Evolutionary conservation across 495 filamentous ascomycete species (phyloP).

Genomic region (Aspergillus panamensis): DNA sequence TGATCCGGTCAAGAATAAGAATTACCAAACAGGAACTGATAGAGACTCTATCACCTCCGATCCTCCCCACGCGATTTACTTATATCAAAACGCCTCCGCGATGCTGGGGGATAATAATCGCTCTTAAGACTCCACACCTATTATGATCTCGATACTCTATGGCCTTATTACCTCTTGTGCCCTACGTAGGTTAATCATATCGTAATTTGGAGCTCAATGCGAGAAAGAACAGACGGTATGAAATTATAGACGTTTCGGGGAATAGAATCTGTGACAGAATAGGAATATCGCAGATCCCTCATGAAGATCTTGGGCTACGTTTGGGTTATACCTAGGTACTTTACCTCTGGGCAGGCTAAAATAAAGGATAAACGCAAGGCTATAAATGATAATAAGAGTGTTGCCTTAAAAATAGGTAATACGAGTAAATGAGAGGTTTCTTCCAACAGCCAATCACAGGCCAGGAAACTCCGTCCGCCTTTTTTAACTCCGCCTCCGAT

Average conservation of each 20-base stretch:
- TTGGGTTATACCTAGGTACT: slow-evolving; percentile 76
- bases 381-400: neutral
- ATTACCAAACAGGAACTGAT: slow-evolving; percentile 5
- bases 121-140: too few species aligned
- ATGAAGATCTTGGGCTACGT: slow-evolving; percentile 65
- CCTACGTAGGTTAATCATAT: too few species aligned
- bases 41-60: neutral
- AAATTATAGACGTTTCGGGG: slow-evolving; percentile 44
- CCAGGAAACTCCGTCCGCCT: slow-evolving; percentile 18
- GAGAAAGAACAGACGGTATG: too few species aligned
- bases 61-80: neutral
- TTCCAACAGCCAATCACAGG: neutral
- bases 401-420: neutral
- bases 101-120: neutral
- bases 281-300: slow-evolving; percentile 52
- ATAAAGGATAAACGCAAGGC: too few species aligned
- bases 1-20: neutral
- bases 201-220: neutral
- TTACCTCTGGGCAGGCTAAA: slow-evolving; percentile 52
- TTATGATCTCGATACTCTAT: too few species aligned
- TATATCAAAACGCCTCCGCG: neutral
- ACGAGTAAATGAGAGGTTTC: too few species aligned
- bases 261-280: too few species aligned
- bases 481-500: slow-evolving; percentile 1
- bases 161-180: neutral